Evolutionary conservation across 768 basidiomycete genomes (phyloP).

Genomic region (Porphyrellus cyaneotinctus): DNA sequence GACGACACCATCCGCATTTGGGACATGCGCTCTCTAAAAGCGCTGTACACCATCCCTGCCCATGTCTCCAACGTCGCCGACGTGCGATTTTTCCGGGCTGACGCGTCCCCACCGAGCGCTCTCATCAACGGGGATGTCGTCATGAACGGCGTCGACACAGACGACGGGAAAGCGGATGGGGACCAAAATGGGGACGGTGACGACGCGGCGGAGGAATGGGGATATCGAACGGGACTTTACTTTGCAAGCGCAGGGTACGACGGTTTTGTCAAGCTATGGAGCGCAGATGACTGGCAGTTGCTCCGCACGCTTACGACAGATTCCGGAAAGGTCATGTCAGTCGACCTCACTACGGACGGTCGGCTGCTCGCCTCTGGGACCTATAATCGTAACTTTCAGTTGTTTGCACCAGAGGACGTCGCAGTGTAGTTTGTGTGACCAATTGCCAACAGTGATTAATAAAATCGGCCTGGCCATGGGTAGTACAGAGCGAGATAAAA

Average conservation of each 20-base stretch:
- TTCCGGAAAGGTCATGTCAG: constrained; percentile 98
- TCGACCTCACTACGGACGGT: constrained; percentile 83
- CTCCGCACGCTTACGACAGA: constrained; percentile 87
- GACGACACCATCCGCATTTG: constrained; percentile 99
- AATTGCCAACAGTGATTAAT: constrained; percentile 17
- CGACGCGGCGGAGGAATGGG: constrained; percentile 55
- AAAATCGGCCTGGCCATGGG: constrained; percentile 22
- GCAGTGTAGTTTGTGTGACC: constrained; percentile 23
- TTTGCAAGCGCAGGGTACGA: constrained; percentile 94
- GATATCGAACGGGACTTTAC: constrained; percentile 84
- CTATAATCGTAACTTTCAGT: constrained; percentile 91
- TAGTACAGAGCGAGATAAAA: constrained; percentile 31
- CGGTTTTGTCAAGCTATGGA: constrained; percentile 93
- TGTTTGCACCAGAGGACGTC: constrained; percentile 78
- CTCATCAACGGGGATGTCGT: constrained; percentile 39
- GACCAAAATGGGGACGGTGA: constrained; percentile 29
- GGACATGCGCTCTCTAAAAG: constrained; percentile 92
- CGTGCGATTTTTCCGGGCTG: constrained; percentile 85
- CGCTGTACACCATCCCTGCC: constrained; percentile 94
- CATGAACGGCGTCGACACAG: constrained; percentile 45
- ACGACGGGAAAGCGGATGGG: constrained; percentile 23
- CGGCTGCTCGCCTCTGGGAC: constrained; percentile 85
- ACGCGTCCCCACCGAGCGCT: constrained; percentile 46
- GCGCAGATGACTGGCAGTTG: constrained; percentile 96
- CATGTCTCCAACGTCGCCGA: constrained; percentile 95